Evolutionary conservation across 2,329 filamentous ascomycete genomes (phyloP), one percentile per base, ranked within the genome.

Genomic region (Macrophomina tecta): DNA sequence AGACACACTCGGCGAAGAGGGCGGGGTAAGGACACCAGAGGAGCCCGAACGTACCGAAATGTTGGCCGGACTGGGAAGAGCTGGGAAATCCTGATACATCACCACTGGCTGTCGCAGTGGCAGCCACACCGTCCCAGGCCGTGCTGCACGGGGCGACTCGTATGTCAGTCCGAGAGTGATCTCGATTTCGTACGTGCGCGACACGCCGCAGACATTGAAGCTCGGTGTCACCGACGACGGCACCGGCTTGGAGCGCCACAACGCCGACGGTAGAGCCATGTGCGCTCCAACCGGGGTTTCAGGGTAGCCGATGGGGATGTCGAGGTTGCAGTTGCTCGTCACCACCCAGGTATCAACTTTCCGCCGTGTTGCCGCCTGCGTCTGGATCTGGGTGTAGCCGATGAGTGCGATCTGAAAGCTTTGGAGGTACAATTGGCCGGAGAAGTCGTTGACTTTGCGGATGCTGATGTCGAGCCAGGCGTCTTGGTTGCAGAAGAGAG

Each of bases 381-480:
- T 61, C 30, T 61, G 58, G 9, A 61, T 34, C 8, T 11, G 11
- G 16, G 58, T 61, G 58, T 61, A 49, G 42, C 58, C 58, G 58
- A 61, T 61, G 8, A 61, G 58, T 12, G 42, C 34, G 8, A 61
- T 30, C 28, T 61, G 58, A 30, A 61, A 23, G 30, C 42, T 61
- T 16, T 48, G 58, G 38, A 49, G 58, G 58, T 61, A 49, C 28
- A 61, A 42, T 42, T 61, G 58, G 23, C 58, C 58, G 5, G 58
- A 7, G 58, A 61, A 61, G 58, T 42, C 58, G 58, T 49, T 49
- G 58, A 38, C 58, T 42, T 61, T 61, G 42, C 58, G 58, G 58
- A 61, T 28, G 11, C 28, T 61, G 23, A 61, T 32, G 30, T 46
- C 45, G 30, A 61, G 58, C 4, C 42, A 40, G 0, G 34, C 30